Base-by-base conservation (phyloP, 2,329 filamentous ascomycete species). In the Neonectria magnoliae region DNA sequence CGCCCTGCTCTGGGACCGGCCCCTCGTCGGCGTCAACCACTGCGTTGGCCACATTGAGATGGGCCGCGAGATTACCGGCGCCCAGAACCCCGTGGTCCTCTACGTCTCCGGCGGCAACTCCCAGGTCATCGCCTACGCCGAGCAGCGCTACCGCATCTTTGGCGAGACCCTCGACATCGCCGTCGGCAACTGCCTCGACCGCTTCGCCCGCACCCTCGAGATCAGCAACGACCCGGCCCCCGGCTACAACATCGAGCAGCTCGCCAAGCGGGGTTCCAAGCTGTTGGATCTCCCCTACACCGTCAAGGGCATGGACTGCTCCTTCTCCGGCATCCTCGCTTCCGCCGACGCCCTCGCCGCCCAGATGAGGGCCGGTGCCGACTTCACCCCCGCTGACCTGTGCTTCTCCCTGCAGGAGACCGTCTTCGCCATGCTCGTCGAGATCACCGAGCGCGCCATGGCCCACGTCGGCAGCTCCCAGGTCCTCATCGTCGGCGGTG, bases 41-140 rank as follows among this genome's bases (percentile, higher is more conserved):
- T 99, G 96, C 80, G 93, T 99, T 52, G 96, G 96, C 47, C 96
- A 99, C 80, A 98, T 99, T 75, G 96, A 99, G 83, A 99, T 99
- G 96, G 96, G 96, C 33, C 88, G 96, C 55, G 87, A 92, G 64
- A 97, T 99, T 76, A 98, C 96, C 5, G 92, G 93, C 64, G 94
- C 96, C 16, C 83, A 87, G 25, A 95, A 99, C 80, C 96, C 96
- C 0, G 94, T 98, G 38, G 96, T 99, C 52, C 84, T 99, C 42
- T 99, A 99, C 80, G 96, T 98, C 44, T 93, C 90, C 22, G 96
- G 96, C 66, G 96, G 96, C 63, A 99, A 99, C 83, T 97, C 95
- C 14, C 95, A 99, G 82, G 95, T 98, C 27, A 98, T 98, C 71
- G 96, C 96, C 51, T 99, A 98, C 81, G 94, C 93, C 38, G 92